Evolutionary conservation across 257 asterid genomes (phyloP).

Genomic region (Phtheirospermum japonicum): DNA sequence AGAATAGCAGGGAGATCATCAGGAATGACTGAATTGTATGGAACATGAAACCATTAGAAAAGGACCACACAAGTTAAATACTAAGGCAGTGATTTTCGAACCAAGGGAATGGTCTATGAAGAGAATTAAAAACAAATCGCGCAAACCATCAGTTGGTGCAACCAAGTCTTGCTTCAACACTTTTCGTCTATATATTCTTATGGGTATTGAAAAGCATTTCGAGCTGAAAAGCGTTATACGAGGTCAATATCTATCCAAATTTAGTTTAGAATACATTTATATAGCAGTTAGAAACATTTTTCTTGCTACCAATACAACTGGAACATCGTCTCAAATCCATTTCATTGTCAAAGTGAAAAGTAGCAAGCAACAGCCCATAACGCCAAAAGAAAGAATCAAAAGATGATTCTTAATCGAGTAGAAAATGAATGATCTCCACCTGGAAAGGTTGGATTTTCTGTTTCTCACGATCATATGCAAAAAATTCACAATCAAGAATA

Average conservation of each 20-base stretch:
- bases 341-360: slow-evolving; percentile 2
- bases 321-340: slow-evolving; percentile 7
- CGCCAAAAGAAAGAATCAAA: too few relatives aligned
- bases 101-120: not conserved
- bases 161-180: slow-evolving; percentile 4
- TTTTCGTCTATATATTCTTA: not conserved
- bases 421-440: slow-evolving; percentile 41
- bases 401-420: too few relatives aligned
- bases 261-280: not conserved
- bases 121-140: slow-evolving; percentile 6
- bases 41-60: slow-evolving; percentile 3
- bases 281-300: slow-evolving; percentile 14
- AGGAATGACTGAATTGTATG: slow-evolving; percentile 13
- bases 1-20: not conserved
- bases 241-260: slow-evolving; percentile 15
- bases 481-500: slow-evolving; percentile 95
- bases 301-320: slow-evolving; percentile 18
- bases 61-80: not conserved
- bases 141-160: slow-evolving; percentile 14
- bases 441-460: slow-evolving; percentile 92
- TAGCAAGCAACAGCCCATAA: not conserved
- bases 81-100: slow-evolving; percentile 17
- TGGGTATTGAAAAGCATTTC: not conserved
- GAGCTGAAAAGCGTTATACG: slow-evolving; percentile 13
- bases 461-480: slow-evolving; percentile 88